A percentile compares a stretch with the other conserved stretches of the same genome.
These are phyloP conservation scores for Basipetospora chlamydospora DNA, from an alignment of 2,329 filamentous ascomycete genomes.

Conservation along the genomic window DNA sequence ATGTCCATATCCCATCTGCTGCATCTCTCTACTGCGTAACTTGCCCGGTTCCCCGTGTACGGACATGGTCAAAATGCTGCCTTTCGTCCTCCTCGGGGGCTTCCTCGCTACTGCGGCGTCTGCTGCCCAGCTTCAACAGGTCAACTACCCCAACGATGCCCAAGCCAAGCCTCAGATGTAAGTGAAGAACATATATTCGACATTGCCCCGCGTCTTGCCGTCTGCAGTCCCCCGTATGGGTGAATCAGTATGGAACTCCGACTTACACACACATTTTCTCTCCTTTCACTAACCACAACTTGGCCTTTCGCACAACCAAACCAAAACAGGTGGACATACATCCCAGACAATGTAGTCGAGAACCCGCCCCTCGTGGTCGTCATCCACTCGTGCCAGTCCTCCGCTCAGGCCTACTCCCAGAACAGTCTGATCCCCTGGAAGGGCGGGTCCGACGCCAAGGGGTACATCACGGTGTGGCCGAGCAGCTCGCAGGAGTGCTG, in stretches of 20 bases:
- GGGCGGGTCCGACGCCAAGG: slow-evolving; percentile 34
- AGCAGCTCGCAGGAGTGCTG: slow-evolving; percentile 34
- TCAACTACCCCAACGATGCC: not conserved
- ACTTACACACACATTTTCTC: no score
- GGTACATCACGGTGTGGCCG: slow-evolving; percentile 39
- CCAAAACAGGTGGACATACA: slow-evolving; percentile 13
- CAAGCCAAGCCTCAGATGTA: slow-evolving; percentile 1
- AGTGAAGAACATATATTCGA: not conserved
- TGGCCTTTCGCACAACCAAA: no score
- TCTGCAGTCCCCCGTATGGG: not conserved
- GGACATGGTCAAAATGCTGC: slow-evolving; percentile 1
- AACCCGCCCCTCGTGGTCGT: slow-evolving; percentile 37
- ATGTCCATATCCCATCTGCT: no score
- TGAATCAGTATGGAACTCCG: no score
- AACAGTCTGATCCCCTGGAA: slow-evolving; percentile 31
- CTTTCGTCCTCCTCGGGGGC: not conserved
- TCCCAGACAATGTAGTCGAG: slow-evolving; percentile 20
- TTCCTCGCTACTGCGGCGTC: not conserved
- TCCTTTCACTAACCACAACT: not conserved
- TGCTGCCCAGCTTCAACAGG: slow-evolving; percentile 1
- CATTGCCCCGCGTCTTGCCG: not conserved
- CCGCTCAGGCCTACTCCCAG: slow-evolving; percentile 33
- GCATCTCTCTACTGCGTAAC: no score
- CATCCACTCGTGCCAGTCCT: slow-evolving; percentile 41
- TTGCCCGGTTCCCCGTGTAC: no score